Percentiles rank a stretch among this genome's conserved stretches.
Evolutionary conservation across 208 protist genomes (phyloP).

Genomic region (Acanthamoeba castellanii): DNA sequence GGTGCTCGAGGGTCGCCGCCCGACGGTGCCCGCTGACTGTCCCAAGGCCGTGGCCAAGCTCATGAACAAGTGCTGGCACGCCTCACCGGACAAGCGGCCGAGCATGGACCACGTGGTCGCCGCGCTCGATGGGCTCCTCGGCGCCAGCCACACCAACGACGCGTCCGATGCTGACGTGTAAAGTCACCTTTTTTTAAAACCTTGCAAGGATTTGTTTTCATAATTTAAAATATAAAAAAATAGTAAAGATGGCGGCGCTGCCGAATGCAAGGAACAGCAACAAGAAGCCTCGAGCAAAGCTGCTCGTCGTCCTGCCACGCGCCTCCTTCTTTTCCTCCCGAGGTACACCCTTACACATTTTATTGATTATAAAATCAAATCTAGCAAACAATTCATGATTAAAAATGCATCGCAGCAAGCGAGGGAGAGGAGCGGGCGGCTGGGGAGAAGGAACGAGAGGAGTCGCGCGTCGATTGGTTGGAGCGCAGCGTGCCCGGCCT

Average conservation of each 20-base stretch:
- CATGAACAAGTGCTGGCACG: constrained; percentile 66
- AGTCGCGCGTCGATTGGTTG: neutral
- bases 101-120: neutral
- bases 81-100: neutral
- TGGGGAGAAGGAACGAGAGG: neutral
- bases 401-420: no score
- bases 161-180: no score
- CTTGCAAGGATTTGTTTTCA: no score
- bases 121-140: neutral
- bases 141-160: neutral
- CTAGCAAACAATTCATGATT: no score
- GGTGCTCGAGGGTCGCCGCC: constrained; percentile 18
- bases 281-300: neutral
- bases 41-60: neutral
- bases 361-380: neutral
- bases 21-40: neutral
- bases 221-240: no score
- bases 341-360: neutral
- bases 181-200: no score
- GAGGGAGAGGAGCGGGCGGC: neutral
- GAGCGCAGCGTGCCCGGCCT: neutral
- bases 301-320: neutral
- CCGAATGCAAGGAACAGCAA: neutral
- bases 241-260: no score
- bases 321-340: neutral